A percentile compares a stretch with the other conserved stretches of the same genome.
Evolutionary conservation across 306 rosid genomes (phyloP).

Genomic region (Prunus dulcis): DNA sequence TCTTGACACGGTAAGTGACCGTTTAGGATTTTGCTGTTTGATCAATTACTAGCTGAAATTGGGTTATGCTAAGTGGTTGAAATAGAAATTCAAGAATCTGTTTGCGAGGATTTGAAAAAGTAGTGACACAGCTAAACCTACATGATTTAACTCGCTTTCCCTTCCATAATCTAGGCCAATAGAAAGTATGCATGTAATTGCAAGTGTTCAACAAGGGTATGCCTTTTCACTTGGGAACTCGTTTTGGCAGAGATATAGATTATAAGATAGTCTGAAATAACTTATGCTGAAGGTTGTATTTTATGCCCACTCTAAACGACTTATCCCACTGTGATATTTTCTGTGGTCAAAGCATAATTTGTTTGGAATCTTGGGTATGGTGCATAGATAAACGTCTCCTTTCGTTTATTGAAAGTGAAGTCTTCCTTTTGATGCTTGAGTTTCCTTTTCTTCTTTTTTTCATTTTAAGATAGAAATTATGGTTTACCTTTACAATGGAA

Average conservation of each 20-base stretch:
- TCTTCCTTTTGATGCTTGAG: neutral
- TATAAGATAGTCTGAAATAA: neutral
- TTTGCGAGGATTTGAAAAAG: neutral
- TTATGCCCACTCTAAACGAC: neutral
- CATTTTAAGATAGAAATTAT: too few species aligned
- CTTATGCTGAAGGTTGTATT: neutral
- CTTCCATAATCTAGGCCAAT: neutral
- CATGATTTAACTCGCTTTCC: neutral
- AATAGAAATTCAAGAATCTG: neutral
- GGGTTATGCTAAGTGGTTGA: neutral
- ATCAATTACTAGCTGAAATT: slow-evolving; percentile 6
- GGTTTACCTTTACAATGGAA: neutral
- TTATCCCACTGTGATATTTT: neutral
- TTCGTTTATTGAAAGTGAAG: neutral
- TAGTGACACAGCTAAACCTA: neutral
- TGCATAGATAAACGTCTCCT: neutral
- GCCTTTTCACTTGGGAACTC: slow-evolving; percentile 1
- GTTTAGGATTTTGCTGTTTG: slow-evolving; percentile 6
- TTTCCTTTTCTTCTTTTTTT: too few species aligned
- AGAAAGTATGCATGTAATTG: neutral
- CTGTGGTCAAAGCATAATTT: neutral
- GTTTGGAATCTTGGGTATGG: neutral
- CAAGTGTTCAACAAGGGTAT: neutral
- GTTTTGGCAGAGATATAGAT: neutral
- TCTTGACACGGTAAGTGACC: slow-evolving; percentile 81